Base-by-base conservation (phyloP, 306 rosid genomes). In the Erythrophleum fordii region DNA sequence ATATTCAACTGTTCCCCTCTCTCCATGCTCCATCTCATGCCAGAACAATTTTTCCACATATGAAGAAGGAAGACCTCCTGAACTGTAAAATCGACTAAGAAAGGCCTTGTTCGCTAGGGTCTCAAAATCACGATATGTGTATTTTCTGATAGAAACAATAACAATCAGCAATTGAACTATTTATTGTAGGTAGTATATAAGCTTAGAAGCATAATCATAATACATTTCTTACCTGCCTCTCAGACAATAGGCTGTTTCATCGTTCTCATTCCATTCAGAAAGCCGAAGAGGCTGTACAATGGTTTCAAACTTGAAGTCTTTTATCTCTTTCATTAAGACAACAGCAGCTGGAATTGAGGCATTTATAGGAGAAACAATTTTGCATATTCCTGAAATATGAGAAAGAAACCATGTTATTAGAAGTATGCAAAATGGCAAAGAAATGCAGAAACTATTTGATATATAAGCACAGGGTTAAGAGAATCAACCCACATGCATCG, bases 271-370 rank as follows among this genome's bases (percentile, higher is more conserved):
- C 86, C 82, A 49, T 37, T 72, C 48, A 22, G 83, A 73, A 39
- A 80, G 80, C 48, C 81, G 20, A 79, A 86, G 86, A 73, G 86
- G 86, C 61, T 86, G 86, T 11, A 83, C 74, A 28, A n/a, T 55
- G 13, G 86, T 83, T 72, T 83, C 81, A 80, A 86, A 86, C 85
- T 65, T 86, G 68, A 86, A 86, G 56, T 76, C 67, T 20, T 51
- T 68, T 10, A 46, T 70, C 77, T 79, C 85, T 79, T 86, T 66
- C 20, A 35, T 82, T 25, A 83, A 44, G 12, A 86, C 89, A 41
- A 58, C 56, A 49, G 22, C 69, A 12, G 89, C 85, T 39, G 85
- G 83, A 83, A 28, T 58, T 28, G 86, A 70, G 18, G 86, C 81
- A 65, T 3, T 20, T 64, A 86, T 34, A 20, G 89, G 86, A 76